Percentiles rank a stretch among this genome's conserved stretches.
These are phyloP conservation scores for Fragaria iinumae DNA, from an alignment of 306 rosid species.

Conservation along the genomic window DNA sequence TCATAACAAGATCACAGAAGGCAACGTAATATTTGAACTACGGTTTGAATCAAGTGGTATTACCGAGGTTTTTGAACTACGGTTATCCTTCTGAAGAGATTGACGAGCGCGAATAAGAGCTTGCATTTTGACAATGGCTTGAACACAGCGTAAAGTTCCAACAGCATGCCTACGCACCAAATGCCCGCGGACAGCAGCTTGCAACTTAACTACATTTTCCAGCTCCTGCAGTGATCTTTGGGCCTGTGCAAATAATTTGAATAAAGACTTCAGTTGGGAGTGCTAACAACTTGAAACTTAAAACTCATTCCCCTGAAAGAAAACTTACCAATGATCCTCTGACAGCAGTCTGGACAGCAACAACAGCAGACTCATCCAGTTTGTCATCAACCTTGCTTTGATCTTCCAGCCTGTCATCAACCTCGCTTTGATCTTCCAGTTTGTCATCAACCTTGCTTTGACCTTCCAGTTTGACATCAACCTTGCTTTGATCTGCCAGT, in stretches of 20 bases:
- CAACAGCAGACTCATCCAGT: constrained; percentile 44
- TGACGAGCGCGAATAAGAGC: constrained; percentile 67
- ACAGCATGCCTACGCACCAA: constrained; percentile 86
- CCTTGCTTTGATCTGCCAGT: constrained; percentile 16
- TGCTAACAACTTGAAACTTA: constrained; percentile 15
- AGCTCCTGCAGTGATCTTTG: constrained; percentile 45
- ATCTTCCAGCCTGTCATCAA: constrained; percentile 37
- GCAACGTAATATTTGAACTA: neutral
- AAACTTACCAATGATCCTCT: constrained; percentile 73
- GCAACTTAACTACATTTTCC: constrained; percentile 73
- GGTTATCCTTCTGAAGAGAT: constrained; percentile 18
- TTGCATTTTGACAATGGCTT: constrained; percentile 85
- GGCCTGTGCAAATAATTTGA: constrained; percentile 46
- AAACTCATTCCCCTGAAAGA: constrained; percentile 15
- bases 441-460: constrained; percentile 1
- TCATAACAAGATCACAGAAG: neutral
- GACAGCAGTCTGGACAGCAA: constrained; percentile 69
- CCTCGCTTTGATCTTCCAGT: constrained; percentile 17
- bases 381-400: constrained; percentile 1
- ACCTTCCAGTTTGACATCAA: constrained; percentile 23
- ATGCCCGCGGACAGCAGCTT: constrained; percentile 93
- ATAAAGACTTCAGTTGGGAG: constrained; percentile 7
- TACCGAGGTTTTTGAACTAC: constrained; percentile 47
- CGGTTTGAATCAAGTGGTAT: constrained; percentile 15
- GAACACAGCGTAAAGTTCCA: constrained; percentile 88